Percentiles rank a stretch among this genome's conserved stretches.
Conservation (phyloP, 176 grass and related monocot species). For the Aegilops bicornis region DNA sequence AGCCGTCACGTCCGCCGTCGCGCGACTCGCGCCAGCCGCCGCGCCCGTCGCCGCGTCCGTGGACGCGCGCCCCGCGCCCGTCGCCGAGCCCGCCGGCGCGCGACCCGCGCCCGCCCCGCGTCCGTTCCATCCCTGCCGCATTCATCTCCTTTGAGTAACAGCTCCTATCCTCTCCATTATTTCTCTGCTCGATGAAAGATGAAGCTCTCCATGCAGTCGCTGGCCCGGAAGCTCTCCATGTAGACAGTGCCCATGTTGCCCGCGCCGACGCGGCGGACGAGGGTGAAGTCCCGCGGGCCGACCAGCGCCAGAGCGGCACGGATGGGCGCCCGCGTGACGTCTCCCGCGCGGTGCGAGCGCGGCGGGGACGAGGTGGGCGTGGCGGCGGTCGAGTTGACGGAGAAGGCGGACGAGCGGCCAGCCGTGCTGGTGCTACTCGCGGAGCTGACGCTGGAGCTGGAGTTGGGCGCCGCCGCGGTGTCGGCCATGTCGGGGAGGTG, state of each 20-base stretch:
- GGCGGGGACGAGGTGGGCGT: slow-evolving; percentile 31
- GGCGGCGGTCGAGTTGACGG: slow-evolving; percentile 11
- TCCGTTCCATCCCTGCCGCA: background rate
- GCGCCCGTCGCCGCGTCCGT: no score
- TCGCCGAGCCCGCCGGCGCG: no score
- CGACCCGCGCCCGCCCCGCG: no score
- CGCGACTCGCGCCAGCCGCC: no score
- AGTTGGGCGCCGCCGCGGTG: slow-evolving; percentile 34
- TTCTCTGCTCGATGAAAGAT: slow-evolving; percentile 4
- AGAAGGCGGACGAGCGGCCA: slow-evolving; percentile 54
- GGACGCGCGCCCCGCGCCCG: no score
- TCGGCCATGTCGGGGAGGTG: slow-evolving; percentile 52
- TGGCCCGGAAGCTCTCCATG: slow-evolving; percentile 51
- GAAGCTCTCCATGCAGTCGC: slow-evolving; percentile 71
- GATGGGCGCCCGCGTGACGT: slow-evolving; percentile 64
- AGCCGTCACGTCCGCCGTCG: no score
- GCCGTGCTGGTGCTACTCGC: slow-evolving; percentile 51
- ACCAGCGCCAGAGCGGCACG: slow-evolving; percentile 32
- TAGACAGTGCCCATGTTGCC: slow-evolving; percentile 96
- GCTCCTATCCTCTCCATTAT: background rate
- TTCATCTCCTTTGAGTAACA: background rate
- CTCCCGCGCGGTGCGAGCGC: slow-evolving; percentile 74
- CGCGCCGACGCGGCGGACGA: slow-evolving; percentile 76
- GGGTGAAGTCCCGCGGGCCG: slow-evolving; percentile 86
- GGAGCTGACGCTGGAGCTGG: slow-evolving; percentile 80